These are phyloP conservation scores for Mycena filopes DNA, from an alignment of 768 basidiomycete species.

Conservation along the genomic window DNA sequence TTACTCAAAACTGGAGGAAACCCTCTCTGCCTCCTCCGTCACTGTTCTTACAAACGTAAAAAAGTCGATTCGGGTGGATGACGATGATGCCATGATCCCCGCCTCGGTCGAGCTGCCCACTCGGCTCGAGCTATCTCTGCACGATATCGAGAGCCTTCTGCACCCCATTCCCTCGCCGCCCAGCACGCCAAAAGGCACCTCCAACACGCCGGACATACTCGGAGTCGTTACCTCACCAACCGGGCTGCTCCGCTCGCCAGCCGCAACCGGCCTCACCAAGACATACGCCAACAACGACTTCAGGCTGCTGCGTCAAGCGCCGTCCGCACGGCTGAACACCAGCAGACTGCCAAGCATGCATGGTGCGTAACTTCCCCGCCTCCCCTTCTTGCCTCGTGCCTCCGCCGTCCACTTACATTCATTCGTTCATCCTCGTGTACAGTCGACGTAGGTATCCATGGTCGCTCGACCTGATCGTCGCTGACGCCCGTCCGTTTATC, in stretches of 20 bases:
- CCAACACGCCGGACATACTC: slow-evolving; percentile 66
- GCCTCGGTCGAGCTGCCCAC: slow-evolving; percentile 48
- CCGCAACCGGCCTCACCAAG: slow-evolving; percentile 83
- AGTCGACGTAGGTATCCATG: slow-evolving; percentile 62
- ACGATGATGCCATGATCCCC: slow-evolving; percentile 49
- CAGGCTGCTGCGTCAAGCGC: slow-evolving; percentile 73
- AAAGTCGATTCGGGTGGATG: slow-evolving; percentile 49
- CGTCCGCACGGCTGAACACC: slow-evolving; percentile 82
- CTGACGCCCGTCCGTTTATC: slow-evolving; percentile 27
- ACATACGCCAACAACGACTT: slow-evolving; percentile 87
- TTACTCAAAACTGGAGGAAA: slow-evolving; percentile 38
- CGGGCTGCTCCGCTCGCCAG: slow-evolving; percentile 75
- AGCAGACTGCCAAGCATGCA: slow-evolving; percentile 90
- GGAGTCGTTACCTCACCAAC: slow-evolving; percentile 77
- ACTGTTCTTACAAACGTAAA: slow-evolving; percentile 35
- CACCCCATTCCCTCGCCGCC: slow-evolving; percentile 51
- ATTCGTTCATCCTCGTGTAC: background rate
- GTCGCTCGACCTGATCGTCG: slow-evolving; percentile 37
- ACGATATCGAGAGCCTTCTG: slow-evolving; percentile 61
- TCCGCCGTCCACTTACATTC: too few species aligned
- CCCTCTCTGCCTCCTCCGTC: slow-evolving; percentile 19
- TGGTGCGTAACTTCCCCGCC: slow-evolving; percentile 49
- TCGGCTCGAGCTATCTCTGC: slow-evolving; percentile 55
- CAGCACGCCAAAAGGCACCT: slow-evolving; percentile 64
- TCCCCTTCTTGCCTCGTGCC: too few species aligned